A percentile compares a stretch with the other conserved stretches of the same genome.
Conservation (phyloP, 1,284 basidiomycete genomes). For the Microbotryomycetes sp. region DNA sequence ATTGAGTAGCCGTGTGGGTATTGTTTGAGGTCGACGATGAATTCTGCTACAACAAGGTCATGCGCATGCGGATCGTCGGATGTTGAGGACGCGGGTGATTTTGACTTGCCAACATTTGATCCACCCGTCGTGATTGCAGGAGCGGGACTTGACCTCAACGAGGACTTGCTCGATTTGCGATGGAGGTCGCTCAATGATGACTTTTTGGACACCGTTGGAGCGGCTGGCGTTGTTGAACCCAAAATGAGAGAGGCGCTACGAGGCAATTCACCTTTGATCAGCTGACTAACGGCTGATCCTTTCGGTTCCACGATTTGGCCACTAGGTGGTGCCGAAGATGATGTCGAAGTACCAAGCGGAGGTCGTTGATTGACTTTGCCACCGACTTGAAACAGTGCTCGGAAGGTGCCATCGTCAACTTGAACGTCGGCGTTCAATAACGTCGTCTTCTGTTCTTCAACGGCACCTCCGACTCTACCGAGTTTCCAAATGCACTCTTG, state of each 20-base stretch:
- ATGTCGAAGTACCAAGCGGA: too few relatives aligned
- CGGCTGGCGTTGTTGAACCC: conserved; percentile 4
- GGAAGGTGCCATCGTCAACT: conserved; percentile 11
- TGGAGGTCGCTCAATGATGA: conserved; percentile 18
- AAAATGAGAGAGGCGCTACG: conserved; percentile 26
- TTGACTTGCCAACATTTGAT: not conserved
- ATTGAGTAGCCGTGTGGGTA: conserved; percentile 32
- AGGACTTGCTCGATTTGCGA: conserved; percentile 20
- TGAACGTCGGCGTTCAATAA: conserved; percentile 16
- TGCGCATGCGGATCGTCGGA: conserved; percentile 10
- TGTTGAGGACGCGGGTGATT: not conserved
- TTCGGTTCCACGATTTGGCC: not conserved
- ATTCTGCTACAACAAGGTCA: conserved; percentile 30
- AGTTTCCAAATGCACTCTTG: conserved; percentile 24
- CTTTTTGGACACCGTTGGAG: conserved; percentile 17
- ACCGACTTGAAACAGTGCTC: conserved; percentile 16
- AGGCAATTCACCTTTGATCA: conserved; percentile 21
- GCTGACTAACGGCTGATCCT: conserved; percentile 8
- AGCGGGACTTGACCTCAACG: conserved; percentile 8
- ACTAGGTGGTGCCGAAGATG: not conserved
- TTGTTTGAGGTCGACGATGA: conserved; percentile 33
- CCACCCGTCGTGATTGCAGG: not conserved
- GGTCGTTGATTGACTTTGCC: too few relatives aligned
- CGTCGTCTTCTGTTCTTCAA: not conserved
- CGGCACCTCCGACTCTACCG: not conserved